Base-by-base conservation (phyloP, 2,329 filamentous ascomycete species). In the Sphaerulina vaccinii region DNA sequence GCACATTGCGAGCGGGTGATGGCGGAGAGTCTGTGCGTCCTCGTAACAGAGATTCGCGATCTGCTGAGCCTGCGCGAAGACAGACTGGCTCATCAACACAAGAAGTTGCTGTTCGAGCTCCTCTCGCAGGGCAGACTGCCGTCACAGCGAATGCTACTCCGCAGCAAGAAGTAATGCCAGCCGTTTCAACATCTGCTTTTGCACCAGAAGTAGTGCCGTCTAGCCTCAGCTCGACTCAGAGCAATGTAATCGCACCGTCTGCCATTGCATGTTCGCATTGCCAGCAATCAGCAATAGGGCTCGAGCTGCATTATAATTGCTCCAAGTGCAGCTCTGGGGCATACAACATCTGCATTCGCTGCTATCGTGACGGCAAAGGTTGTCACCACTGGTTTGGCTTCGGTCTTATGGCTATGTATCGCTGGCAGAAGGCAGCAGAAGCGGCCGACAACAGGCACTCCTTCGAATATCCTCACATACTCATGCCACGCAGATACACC, bases 371-470 rank as follows among this genome's bases (percentile, higher is more conserved):
- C 10, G 85, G 86, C 7, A 81, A 81, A 63, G 91, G 91, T 9
- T 97, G 92, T 67, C 76, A 83, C 15, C 82, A 93, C 66, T 96
- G 90, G 90, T 90, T 86, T 61, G 91, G 92, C 1, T 96, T 96
- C 67, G 88, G 88, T 2, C 79, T 86, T 61, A 79, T 80, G 3
- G 90, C 89, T 0, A 81, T 83, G 73, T 73, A 62, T 35, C 62
- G 65, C 37, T 69, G 62, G 55, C 59, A 64, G 62, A 64, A 72
- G 24, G 29, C 49, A 67, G 70, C 46, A 67, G 70, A 52, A 70
- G 39, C 40, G 11, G 27, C 72, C 16, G 62, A 67, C 41, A 72
- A 68, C 48, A 73, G 72, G 21, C 73, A 74, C 46, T 69, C 70
- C 10, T 65, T 71, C 29, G 74, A 79, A 35, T 69, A 70, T 16